Percentiles rank a stretch among this genome's conserved stretches.
Evolutionary conservation across 305 asterid genomes (phyloP).

Genomic region (Salvia sclarea): DNA sequence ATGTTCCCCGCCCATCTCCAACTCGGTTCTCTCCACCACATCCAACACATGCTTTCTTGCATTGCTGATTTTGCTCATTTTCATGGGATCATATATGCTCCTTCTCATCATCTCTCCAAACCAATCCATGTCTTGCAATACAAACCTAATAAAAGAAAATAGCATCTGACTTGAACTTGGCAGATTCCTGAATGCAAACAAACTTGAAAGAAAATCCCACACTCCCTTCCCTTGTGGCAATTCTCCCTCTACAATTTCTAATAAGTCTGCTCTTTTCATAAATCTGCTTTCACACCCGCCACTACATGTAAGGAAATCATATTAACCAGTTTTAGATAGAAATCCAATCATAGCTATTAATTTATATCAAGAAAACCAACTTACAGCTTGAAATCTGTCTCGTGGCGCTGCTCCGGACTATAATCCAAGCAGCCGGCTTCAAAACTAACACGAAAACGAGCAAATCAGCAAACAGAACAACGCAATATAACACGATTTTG

Average conservation of each 20-base stretch:
- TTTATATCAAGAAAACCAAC: conserved; percentile 13
- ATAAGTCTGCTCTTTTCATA: conserved; percentile 51
- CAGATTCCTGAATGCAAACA: conserved; percentile 55
- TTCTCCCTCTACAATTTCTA: conserved; percentile 58
- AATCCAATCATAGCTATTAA: no score
- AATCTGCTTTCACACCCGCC: conserved; percentile 54
- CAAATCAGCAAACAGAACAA: not conserved
- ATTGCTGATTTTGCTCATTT: conserved; percentile 36
- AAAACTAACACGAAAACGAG: conserved; percentile 30
- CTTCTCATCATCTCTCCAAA: conserved; percentile 40
- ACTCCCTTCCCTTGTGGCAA: conserved; percentile 64
- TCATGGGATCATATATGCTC: conserved; percentile 39
- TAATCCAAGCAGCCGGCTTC: conserved; percentile 34
- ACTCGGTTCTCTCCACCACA: conserved; percentile 45
- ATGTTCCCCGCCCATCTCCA: no score
- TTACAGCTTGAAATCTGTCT: conserved; percentile 39
- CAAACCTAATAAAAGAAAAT: not conserved
- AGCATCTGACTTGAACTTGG: conserved; percentile 40
- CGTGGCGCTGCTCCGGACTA: no score
- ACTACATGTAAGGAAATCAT: no score
- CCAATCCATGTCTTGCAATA: not conserved
- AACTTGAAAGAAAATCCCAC: conserved; percentile 58
- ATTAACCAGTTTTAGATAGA: no score
- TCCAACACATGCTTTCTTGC: conserved; percentile 29
- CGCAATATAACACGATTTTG: no score